Evolutionary conservation across 163 green algal species (phyloP), one percentile per base, ranked within the genome.

Genomic region (Volvox carteri): DNA sequence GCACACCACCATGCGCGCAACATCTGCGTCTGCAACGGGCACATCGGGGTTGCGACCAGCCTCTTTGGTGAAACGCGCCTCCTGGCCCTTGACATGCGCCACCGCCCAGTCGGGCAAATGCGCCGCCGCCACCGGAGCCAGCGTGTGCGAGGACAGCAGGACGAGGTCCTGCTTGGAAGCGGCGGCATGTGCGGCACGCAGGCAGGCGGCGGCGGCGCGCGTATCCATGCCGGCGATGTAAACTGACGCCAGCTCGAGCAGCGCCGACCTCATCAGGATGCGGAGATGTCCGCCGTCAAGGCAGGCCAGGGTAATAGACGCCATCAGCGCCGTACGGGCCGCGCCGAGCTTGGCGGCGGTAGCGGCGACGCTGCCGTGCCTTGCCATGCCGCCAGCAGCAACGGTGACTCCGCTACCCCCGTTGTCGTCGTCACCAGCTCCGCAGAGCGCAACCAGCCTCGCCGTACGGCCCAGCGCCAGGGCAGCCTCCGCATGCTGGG

Each of bases 81-180:
- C 91, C 78, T 95, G 91, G 23, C 90, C 91, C 39, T 65, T 68
- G 0, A 92, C 79, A 42, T 86, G 90, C 68, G 87, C 75, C 6
- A 91, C 33, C 33, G 90, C 90, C 93, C 93, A 95, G 5, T 85
- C 91, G 1, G 92, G 92, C 73, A 95, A 33, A 37, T 84, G 54
- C 21, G 52, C 42, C 7, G 54, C 37, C 5, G 80, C 37, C n/a
- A 89, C 83, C 16, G 60, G 81, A 21, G 83, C 39, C 21, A 92
- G 92, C 73, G 78, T 77, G 78, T 92, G 86, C 18, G 37, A 83
- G 41, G 90, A 78, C 21, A 93, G 81, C n/a, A 74, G 72, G 65
- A 94, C 78, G n/a, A 84, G 52, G 50, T 90, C 79, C 9, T 80
- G n/a, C 78, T 93, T 87, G 75, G 48, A 68, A 11, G 87, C 78